A percentile compares a stretch with the other conserved stretches of the same genome.
Evolutionary conservation across 2,329 filamentous ascomycete species (phyloP).

Genomic region (Macroventuria anomochaeta): DNA sequence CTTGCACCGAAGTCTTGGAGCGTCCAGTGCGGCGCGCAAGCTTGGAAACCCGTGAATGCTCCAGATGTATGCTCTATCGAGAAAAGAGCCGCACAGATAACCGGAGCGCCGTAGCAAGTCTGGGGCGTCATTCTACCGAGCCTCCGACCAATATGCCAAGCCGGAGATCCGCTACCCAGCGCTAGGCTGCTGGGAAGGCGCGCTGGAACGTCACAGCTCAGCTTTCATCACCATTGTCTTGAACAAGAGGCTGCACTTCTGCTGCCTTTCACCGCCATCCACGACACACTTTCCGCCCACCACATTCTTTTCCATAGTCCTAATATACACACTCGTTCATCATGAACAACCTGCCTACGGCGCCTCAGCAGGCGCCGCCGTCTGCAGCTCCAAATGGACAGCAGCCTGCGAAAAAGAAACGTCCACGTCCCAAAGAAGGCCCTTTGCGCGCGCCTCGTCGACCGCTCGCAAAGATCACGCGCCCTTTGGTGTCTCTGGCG

Average conservation of each 20-base stretch:
- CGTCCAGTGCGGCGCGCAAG: not conserved
- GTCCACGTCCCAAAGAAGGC: conserved; percentile 44
- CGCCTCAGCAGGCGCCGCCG: conserved; percentile 35
- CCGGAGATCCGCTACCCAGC: conserved; percentile 8
- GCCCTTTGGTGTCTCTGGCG: conserved; percentile 41
- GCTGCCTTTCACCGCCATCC: conserved; percentile 9
- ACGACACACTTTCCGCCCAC: not conserved
- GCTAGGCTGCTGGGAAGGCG: conserved; percentile 10
- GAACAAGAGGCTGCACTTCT: conserved; percentile 6
- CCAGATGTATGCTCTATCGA: not conserved
- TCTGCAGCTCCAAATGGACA: conserved; percentile 39
- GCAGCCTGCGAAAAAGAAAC: conserved; percentile 39
- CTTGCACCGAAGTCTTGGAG: not conserved
- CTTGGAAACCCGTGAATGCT: not conserved
- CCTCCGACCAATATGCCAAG: conserved; percentile 11
- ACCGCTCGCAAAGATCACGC: conserved; percentile 44
- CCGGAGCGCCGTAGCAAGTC: not conserved
- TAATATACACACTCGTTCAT: conserved; percentile 13
- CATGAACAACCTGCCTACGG: conserved; percentile 30
- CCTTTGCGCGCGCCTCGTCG: conserved; percentile 45
- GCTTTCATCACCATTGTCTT: conserved; percentile 15
- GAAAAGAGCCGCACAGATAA: not conserved
- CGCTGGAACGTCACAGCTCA: conserved; percentile 13
- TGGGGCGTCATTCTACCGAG: conserved; percentile 5
- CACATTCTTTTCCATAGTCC: conserved; percentile 12